Evolutionary conservation across 140 eudicot genomes (phyloP), one percentile per base, ranked within the genome.

Genomic region (Bidens hawaiensis): DNA sequence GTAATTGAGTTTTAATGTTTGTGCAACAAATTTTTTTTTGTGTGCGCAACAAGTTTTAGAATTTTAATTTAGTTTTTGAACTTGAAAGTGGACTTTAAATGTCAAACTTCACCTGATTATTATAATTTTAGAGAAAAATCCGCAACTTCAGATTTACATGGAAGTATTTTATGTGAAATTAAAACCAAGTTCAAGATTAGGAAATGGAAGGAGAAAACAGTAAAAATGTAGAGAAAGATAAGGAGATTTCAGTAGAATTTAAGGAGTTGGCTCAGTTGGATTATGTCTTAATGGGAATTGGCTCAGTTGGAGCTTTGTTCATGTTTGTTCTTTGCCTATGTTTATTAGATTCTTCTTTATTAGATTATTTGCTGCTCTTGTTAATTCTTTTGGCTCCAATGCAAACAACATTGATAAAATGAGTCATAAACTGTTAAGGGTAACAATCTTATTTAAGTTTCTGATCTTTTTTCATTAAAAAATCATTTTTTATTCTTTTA

Each of bases 331-430:
- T 38, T 76, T 89, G 74, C 97, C 97, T 42, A 61, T 89, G 66
- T 89, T 89, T 46, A 84, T 89, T 22, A 78, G 97, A 71, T 89
- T 89, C 81, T 89, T n/a, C n/a, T n/a, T n/a, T n/a, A n/a, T n/a
- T n/a, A n/a, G n/a, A n/a, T n/a, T n/a, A n/a, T n/a, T 89, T 48
- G 97, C 97, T 67, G 95, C 85, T 85, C 97, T 89, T 72, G 97
- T 89, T 42, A 89, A 89, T 67, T 85, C 97, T 56, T 89, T 89
- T 69, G 97, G 97, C 15, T 80, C 95, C 49, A 80, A 85, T 78
- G 76, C 95, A 1, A 76, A 83, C 61, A 49, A 89, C 74, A 77
- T 82, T 67, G 97, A 89, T 83, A 89, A 80, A 78, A 89, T 89
- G 97, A 78, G 82, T 12, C 82, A 83, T 42, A 85, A 89, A 81